These are phyloP conservation scores for Fusarium nanum DNA, from an alignment of 2,329 filamentous ascomycete genomes.

Conservation along the genomic window DNA sequence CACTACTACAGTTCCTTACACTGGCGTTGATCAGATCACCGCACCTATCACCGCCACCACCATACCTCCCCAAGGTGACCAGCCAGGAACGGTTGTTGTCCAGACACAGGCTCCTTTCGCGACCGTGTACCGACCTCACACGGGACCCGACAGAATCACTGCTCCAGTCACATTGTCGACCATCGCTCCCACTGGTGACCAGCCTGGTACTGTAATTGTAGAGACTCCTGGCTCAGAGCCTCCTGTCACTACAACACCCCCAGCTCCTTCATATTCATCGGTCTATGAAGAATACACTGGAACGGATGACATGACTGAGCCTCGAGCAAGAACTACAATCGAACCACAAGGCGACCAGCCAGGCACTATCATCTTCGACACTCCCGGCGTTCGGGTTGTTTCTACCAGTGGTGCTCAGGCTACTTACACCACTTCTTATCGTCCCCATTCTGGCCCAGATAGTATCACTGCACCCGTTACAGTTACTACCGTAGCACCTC, in stretches of 20 bases:
- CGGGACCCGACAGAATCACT: slow-evolving; percentile 19
- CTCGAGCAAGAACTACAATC: slow-evolving; percentile 18
- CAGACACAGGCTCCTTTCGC: slow-evolving; percentile 29
- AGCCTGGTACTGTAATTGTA: slow-evolving; percentile 31
- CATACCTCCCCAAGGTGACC: slow-evolving; percentile 7
- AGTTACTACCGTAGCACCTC: slow-evolving; percentile 5
- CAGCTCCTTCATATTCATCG: slow-evolving; percentile 20
- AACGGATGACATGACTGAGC: slow-evolving; percentile 20
- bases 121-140: slow-evolving; percentile 25
- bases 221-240: slow-evolving; percentile 27
- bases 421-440: slow-evolving; percentile 26
- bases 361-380: slow-evolving; percentile 32
- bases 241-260: slow-evolving; percentile 23
- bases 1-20: slow-evolving; percentile 24
- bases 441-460: slow-evolving; percentile 2
- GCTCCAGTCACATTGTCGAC: slow-evolving; percentile 24
- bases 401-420: slow-evolving; percentile 10
- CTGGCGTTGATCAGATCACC: slow-evolving; percentile 21
- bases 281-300: slow-evolving; percentile 26
- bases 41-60: slow-evolving; percentile 21
- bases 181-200: slow-evolving; percentile 14
- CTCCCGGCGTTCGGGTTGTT: slow-evolving; percentile 9
- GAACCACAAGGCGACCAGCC: slow-evolving; percentile 26
- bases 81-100: slow-evolving; percentile 27
- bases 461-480: slow-evolving; percentile 15